Evolutionary conservation across 129 eudicot species (phyloP).

Genomic region (Sambucus nigra): DNA sequence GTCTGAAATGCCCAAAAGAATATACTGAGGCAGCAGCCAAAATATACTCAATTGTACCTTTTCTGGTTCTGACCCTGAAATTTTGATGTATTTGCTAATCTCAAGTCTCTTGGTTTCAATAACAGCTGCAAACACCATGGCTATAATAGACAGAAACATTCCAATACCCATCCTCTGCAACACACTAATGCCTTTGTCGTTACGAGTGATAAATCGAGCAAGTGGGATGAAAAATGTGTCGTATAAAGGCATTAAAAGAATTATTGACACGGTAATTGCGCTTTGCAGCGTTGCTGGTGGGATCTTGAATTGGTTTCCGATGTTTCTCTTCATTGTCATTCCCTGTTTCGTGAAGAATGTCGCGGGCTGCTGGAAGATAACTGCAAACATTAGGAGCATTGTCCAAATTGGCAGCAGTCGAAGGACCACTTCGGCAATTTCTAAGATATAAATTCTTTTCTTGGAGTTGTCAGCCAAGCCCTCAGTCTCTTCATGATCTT

Average conservation of each 20-base stretch:
- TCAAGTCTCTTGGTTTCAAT: slow-evolving; percentile 52
- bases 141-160: slow-evolving; percentile 77
- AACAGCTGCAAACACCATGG: slow-evolving; percentile 84
- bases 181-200: slow-evolving; percentile 67
- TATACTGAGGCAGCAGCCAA: slow-evolving; percentile 83
- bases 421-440: slow-evolving; percentile 41
- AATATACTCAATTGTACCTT: slow-evolving; percentile 40
- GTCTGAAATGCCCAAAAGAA: slow-evolving; percentile 73
- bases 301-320: slow-evolving; percentile 68
- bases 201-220: slow-evolving; percentile 36
- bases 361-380: slow-evolving; percentile 85
- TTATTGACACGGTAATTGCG: slow-evolving; percentile 76
- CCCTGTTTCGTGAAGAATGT: slow-evolving; percentile 98
- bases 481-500: slow-evolving; percentile 20
- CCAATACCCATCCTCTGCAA: slow-evolving; percentile 89
- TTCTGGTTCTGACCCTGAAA: slow-evolving; percentile 6
- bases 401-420: slow-evolving; percentile 74
- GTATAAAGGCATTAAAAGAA: slow-evolving; percentile 78
- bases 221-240: slow-evolving; percentile 67
- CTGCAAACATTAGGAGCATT: slow-evolving; percentile 84
- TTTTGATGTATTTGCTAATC: slow-evolving; percentile 3
- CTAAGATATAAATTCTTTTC: slow-evolving; percentile 23
- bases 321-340: slow-evolving; percentile 75
- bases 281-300: slow-evolving; percentile 98
- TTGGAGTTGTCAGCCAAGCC: slow-evolving; percentile 12